These are phyloP conservation scores for Talaromyces sp. DNA, from an alignment of 2,329 filamentous ascomycete genomes.

Conservation along the genomic window DNA sequence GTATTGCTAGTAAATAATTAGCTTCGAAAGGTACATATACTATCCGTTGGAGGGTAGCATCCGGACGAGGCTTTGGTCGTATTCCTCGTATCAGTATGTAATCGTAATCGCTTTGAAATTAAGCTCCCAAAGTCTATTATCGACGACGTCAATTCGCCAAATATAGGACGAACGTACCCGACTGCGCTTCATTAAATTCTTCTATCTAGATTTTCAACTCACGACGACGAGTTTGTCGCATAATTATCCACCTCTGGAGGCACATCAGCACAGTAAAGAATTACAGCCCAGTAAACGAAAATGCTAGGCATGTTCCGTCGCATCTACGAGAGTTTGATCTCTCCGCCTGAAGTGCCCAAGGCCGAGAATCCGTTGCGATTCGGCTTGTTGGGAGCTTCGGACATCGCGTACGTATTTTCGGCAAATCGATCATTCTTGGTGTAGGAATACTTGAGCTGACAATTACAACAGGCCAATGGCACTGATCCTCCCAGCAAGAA, in stretches of 20 bases:
- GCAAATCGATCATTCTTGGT: too few relatives aligned
- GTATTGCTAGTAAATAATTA: background rate
- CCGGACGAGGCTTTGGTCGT: background rate
- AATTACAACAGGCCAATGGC: slow-evolving; percentile 19
- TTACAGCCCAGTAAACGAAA: background rate
- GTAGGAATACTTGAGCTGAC: too few relatives aligned
- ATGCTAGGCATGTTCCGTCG: slow-evolving; percentile 13
- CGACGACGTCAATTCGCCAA: background rate
- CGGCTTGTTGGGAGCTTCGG: slow-evolving; percentile 12
- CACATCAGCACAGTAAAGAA: too few relatives aligned
- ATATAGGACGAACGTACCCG: background rate
- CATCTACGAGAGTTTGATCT: slow-evolving; percentile 6
- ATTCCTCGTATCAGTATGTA: background rate
- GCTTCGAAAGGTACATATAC: background rate
- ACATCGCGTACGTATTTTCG: slow-evolving; percentile 1
- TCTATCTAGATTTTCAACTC: background rate
- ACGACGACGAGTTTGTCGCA: too few relatives aligned
- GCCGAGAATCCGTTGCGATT: slow-evolving; percentile 6
- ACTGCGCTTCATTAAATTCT: background rate
- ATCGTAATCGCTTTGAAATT: background rate
- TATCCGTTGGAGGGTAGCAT: background rate
- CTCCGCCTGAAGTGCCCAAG: slow-evolving; percentile 6
- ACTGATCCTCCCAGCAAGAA: slow-evolving; percentile 46
- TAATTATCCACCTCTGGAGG: too few relatives aligned
- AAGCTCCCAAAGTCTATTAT: background rate